Evolutionary conservation across 2,329 filamentous ascomycete genomes (phyloP), one percentile per base, ranked within the genome.

Genomic region (Fusarium sp.): DNA sequence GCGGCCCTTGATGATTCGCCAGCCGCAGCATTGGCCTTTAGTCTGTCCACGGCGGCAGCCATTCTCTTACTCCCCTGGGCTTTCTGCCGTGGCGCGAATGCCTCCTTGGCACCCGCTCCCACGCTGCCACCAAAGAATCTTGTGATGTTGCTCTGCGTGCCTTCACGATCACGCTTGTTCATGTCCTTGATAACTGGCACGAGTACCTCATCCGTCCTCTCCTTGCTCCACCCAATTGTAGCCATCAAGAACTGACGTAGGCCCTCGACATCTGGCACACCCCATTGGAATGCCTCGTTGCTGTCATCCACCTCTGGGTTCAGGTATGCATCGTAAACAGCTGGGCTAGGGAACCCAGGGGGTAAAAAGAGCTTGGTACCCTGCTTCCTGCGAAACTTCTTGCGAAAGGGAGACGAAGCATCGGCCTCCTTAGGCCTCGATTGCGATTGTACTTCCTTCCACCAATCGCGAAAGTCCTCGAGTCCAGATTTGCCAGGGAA

Each of bases 91-190:
- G 92, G 92, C 23, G 84, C 91, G 81, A 93, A 94, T 0, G 86
- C 87, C 66, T 90, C 86, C 36, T 82, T 86, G 11, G 86, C 86
- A 0, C 92, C 91, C 0, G 85, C 85, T 0, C 92, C 92, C 0
- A 93, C 89, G 4, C 83, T 81, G 0, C 95, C 95, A 11, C 89
- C 87, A 77, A 98, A 97, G 79, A 90, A 99, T 23, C 90, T 85
- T n/a, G 96, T 99, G 70, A 99, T 97, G 73, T 99, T 99, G 63
- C 89, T 90, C 83, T 99, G 96, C 16, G 95, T 98, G 6, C 96
- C 96, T 81, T 98, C 96, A 27, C 89, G 85, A 70, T 93, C 91
- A 38, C 96, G 86, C 4, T 89, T 87, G 77, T 98, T 98, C 92
- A 99, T 97, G 75, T 99, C 96, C 61, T 90, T 87, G 68, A 99